These are phyloP conservation scores for Apiospora sp. DNA, from an alignment of 2,329 filamentous ascomycete species.

Conservation along the genomic window DNA sequence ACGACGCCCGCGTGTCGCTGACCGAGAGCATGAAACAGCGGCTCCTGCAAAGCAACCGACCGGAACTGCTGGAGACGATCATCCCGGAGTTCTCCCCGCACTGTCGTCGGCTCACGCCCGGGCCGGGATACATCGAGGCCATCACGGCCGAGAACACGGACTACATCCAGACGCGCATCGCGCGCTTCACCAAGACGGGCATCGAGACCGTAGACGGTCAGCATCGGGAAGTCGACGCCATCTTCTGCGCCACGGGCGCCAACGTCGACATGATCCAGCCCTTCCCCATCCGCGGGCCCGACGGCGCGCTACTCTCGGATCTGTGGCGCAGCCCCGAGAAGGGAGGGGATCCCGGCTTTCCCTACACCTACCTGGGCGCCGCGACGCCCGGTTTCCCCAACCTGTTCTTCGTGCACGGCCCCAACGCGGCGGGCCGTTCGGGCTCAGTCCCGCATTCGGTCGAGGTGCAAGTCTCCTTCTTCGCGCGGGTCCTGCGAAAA, in stretches of 20 bases:
- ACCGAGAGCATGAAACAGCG: constrained; percentile 61
- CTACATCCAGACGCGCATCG: constrained; percentile 65
- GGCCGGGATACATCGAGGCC: constrained; percentile 73
- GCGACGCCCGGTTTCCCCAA: constrained; percentile 73
- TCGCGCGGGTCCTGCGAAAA: constrained; percentile 73
- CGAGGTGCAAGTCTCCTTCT: constrained; percentile 71
- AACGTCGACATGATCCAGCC: constrained; percentile 66
- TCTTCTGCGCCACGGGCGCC: constrained; percentile 75
- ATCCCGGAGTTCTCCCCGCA: constrained; percentile 70
- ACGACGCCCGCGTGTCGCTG: constrained; percentile 55
- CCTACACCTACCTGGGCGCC: constrained; percentile 72
- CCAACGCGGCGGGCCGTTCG: constrained; percentile 64
- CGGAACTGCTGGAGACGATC: constrained; percentile 62
- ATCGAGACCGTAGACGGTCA: constrained; percentile 67
- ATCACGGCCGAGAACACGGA: constrained; percentile 68
- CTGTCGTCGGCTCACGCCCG: constrained; percentile 71
- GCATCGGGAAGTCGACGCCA: constrained; percentile 65
- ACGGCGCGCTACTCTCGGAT: constrained; percentile 59
- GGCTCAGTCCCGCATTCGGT: constrained; percentile 73
- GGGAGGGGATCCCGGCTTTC: constrained; percentile 65
- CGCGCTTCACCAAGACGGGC: constrained; percentile 64
- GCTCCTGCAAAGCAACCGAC: constrained; percentile 54
- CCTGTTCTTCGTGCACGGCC: constrained; percentile 69
- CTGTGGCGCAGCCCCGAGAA: constrained; percentile 57
- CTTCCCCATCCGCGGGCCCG: constrained; percentile 63